Evolutionary conservation across 768 basidiomycete genomes (phyloP), one percentile per base, ranked within the genome.

Genomic region (Albatrellus ellisii): DNA sequence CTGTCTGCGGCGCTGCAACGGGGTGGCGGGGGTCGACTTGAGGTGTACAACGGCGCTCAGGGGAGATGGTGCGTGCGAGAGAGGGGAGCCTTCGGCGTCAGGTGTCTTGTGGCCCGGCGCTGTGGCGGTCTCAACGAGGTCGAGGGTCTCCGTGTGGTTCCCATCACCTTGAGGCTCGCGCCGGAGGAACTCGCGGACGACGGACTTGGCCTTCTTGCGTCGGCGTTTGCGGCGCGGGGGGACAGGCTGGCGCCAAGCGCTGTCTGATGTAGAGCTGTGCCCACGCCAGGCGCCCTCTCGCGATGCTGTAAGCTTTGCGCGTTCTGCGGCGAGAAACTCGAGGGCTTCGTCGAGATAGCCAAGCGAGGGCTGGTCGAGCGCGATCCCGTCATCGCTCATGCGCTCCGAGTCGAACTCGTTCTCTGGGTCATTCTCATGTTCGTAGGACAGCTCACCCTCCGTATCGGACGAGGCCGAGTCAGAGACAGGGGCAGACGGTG

Each of bases 311-410:
- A 73, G 66, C 46, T 68, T 66, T 26, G 72, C 74, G 42, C 80
- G 67, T 55, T 87, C 84, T 8, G 73, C 74, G 32, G 77, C 79
- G 38, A 86, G 67, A 46, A 85, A 88, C n/a, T 70, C 72, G 11
- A 88, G 65, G 0, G 79, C 81, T 45, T 76, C 75, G 44, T 81
- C 81, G 12, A 88, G 68, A 40, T 73, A 71, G 0, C 85, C 85
- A 11, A 88, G 59, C 2, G 79, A 83, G 0, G 85, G 83, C 35
- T 72, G 66, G 21, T 62, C 64, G 9, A 51, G 45, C 17, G 66
- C 64, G 2, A 51, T 46, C 21, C 51, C 56, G 39, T 54, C 53
- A 14, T 54, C 43, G 20, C 26, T 54, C 28, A 54, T 56, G 0
- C 47, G 45, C 41, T 55, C 52, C 6, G 45, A 47, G 18, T 48